These are phyloP conservation scores for Saturnispora diversa DNA, from an alignment of 805 yeast species.

Conservation along the genomic window DNA sequence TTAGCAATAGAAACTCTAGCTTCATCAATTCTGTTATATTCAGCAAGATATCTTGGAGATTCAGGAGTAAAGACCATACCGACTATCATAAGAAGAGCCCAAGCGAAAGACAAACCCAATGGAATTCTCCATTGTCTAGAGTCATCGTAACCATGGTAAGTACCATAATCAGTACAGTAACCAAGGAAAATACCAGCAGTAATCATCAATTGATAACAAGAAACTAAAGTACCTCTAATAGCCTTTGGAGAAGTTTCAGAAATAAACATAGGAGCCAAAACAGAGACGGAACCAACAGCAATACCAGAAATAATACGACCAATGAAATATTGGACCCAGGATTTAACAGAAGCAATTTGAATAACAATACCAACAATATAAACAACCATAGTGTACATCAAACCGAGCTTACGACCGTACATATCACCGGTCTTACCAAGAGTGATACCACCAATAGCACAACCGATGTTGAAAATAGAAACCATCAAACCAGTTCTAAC, in stretches of 20 bases:
- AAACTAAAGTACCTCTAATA: constrained; percentile 63
- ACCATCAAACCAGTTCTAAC: constrained; percentile 56
- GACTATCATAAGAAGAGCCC: constrained; percentile 43
- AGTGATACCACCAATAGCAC: constrained; percentile 64
- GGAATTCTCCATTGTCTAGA: constrained; percentile 65
- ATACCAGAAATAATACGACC: constrained; percentile 55
- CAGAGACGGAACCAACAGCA: constrained; percentile 48
- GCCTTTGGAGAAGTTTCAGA: constrained; percentile 65
- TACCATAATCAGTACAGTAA: constrained; percentile 58
- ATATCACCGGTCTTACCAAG: constrained; percentile 51
- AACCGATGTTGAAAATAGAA: constrained; percentile 62
- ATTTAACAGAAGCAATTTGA: constrained; percentile 45
- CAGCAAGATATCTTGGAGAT: constrained; percentile 58
- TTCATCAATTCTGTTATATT: constrained; percentile 40
- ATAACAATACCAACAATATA: constrained; percentile 55
- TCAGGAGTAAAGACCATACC: constrained; percentile 60
- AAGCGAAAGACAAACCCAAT: constrained; percentile 40
- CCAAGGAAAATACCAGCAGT: constrained; percentile 68
- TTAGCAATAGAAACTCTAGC: constrained; percentile 49
- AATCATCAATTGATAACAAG: constrained; percentile 61
- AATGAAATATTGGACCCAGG: constrained; percentile 57
- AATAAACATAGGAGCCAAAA: constrained; percentile 49
- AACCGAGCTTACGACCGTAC: constrained; percentile 52
- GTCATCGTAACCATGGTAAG: constrained; percentile 40
- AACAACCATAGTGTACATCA: constrained; percentile 44